Evolutionary conservation across 805 yeast species (phyloP).

Genomic region (Suhomyces sp.): DNA sequence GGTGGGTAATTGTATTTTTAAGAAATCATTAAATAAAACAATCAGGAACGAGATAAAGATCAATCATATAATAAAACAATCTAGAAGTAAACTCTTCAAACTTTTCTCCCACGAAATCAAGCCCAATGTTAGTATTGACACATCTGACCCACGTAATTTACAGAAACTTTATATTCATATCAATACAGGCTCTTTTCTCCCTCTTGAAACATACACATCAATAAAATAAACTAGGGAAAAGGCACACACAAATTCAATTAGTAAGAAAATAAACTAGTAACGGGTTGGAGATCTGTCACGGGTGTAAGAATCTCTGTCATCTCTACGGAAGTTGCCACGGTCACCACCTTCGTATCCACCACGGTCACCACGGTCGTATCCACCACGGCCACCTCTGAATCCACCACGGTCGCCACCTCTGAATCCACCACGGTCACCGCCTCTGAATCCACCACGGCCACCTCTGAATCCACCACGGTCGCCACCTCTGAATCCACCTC

Average conservation of each 20-base stretch:
- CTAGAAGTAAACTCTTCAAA: neutral
- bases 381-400: constrained; percentile 30
- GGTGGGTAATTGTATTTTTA: too few species aligned
- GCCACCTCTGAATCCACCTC: constrained; percentile 39
- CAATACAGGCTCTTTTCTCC: constrained; percentile 7
- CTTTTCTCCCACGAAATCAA: neutral
- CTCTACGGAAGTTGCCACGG: constrained; percentile 43
- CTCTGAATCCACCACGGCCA: constrained; percentile 23
- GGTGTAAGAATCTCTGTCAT: constrained; percentile 45
- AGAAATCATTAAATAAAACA: too few species aligned
- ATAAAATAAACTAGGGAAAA: constrained; percentile 2
- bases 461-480: constrained; percentile 34
- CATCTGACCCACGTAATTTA: neutral
- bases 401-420: constrained; percentile 43
- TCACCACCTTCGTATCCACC: constrained; percentile 34
- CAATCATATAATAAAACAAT: neutral
- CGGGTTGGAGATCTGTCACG: constrained; percentile 73
- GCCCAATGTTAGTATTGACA: neutral
- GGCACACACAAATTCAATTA: neutral
- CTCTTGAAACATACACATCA: constrained; percentile 5
- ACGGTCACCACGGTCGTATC: constrained; percentile 27
- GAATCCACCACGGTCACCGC: constrained; percentile 31
- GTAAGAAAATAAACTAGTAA: constrained; percentile 37
- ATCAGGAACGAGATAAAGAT: neutral
- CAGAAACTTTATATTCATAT: constrained; percentile 6